Evolutionary conservation across 768 basidiomycete species (phyloP).

Genomic region (Leccinum ochraceum): DNA sequence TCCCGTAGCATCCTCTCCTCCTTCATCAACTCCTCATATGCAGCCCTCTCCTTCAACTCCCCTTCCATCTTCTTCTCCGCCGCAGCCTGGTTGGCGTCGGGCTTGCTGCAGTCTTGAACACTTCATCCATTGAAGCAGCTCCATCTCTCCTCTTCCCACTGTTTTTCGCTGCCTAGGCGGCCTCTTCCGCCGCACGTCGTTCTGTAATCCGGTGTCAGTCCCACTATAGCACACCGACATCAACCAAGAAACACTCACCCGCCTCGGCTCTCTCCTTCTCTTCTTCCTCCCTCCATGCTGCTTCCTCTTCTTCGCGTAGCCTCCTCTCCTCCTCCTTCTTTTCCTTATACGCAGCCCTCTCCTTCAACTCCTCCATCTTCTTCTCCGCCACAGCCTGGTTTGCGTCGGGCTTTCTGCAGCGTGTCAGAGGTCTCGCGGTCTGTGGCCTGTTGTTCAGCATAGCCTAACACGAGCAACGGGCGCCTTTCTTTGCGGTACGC

Average conservation of each 20-base stretch:
- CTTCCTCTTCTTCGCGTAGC: slow-evolving; percentile 23
- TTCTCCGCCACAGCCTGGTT: slow-evolving; percentile 21
- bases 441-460: slow-evolving; percentile 76
- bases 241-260: slow-evolving; percentile 37
- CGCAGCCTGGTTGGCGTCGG: background rate
- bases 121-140: slow-evolving; percentile 54
- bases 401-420: slow-evolving; percentile 41
- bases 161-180: slow-evolving; percentile 51
- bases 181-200: slow-evolving; percentile 58
- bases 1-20: slow-evolving; percentile 38
- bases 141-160: slow-evolving; percentile 56
- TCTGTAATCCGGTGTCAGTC: slow-evolving; percentile 34
- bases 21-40: slow-evolving; percentile 60
- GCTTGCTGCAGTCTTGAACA: slow-evolving; percentile 55
- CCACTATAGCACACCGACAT: too few species aligned
- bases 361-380: slow-evolving; percentile 64
- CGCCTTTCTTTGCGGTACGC: slow-evolving; percentile 91
- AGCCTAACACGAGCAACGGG: slow-evolving; percentile 81
- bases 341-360: slow-evolving; percentile 59
- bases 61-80: slow-evolving; percentile 56
- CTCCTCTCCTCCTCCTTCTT: slow-evolving; percentile 50
- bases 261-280: slow-evolving; percentile 48
- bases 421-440: slow-evolving; percentile 71
- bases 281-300: slow-evolving; percentile 11
- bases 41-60: slow-evolving; percentile 50